A percentile compares a stretch with the other conserved stretches of the same genome.
These are phyloP conservation scores for Myriosclerotinia scirpicola DNA, from an alignment of 2,329 filamentous ascomycete species.

Conservation along the genomic window DNA sequence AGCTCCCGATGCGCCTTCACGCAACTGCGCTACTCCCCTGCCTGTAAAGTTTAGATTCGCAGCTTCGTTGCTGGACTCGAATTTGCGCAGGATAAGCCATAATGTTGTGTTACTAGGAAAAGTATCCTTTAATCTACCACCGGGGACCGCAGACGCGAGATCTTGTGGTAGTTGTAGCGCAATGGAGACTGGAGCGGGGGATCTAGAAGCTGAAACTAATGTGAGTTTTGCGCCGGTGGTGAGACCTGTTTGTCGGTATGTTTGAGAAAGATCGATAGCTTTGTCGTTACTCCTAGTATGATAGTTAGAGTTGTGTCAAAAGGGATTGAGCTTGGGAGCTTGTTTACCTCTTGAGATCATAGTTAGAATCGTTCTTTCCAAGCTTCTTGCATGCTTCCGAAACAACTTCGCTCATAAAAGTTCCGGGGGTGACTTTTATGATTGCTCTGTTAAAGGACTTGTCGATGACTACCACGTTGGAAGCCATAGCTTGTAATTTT, in stretches of 20 bases:
- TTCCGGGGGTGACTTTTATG: constrained; percentile 80
- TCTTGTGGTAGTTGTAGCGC: constrained; percentile 80
- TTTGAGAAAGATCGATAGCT: constrained; percentile 78
- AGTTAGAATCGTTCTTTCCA: constrained; percentile 59
- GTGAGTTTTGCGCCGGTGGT: constrained; percentile 86
- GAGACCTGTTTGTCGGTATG: constrained; percentile 80
- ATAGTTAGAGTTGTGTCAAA: constrained; percentile 17
- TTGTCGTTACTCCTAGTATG: constrained; percentile 73
- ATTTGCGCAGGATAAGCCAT: constrained; percentile 87
- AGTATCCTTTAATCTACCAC: constrained; percentile 74
- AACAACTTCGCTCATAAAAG: constrained; percentile 79
- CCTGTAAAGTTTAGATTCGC: constrained; percentile 78
- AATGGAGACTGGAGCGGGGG: constrained; percentile 80
- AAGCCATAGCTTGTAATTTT: constrained; percentile 61
- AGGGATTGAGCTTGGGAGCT: neutral
- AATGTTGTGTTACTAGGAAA: constrained; percentile 84
- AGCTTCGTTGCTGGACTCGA: constrained; percentile 67
- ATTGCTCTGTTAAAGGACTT: constrained; percentile 73
- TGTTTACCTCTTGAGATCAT: constrained; percentile 70
- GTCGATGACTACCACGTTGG: constrained; percentile 85
- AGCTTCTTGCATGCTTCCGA: constrained; percentile 86
- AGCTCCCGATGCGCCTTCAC: constrained; percentile 51
- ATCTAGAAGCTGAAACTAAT: constrained; percentile 82
- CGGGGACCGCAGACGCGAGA: constrained; percentile 62
- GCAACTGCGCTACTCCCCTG: constrained; percentile 67